Percentiles rank a stretch among this genome's conserved stretches.
phyloP scores from a whole-genome alignment of 768 basidiomycete species.

The Agaricus blazei region DNA sequence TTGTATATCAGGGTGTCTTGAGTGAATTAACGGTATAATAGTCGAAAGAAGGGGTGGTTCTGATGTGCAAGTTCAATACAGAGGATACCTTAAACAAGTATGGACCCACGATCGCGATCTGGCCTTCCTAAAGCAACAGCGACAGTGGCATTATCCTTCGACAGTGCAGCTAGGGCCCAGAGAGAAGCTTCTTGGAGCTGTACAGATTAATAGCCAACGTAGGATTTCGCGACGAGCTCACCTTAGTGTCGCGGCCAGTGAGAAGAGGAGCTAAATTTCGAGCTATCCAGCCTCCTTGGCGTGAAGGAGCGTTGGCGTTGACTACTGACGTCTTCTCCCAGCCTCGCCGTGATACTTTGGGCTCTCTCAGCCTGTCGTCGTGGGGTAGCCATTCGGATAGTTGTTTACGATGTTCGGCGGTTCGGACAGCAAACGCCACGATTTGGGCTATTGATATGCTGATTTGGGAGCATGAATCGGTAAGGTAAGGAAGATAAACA shows the following conservation, averaged over 20 bases:
- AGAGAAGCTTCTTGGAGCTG: conserved; percentile 67
- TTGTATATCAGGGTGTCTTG: conserved; percentile 56
- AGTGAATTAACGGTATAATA: conserved; percentile 51
- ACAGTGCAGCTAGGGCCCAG: conserved; percentile 58
- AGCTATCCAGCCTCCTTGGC: conserved; percentile 57
- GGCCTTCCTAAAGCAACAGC: conserved; percentile 44
- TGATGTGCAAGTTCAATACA: conserved; percentile 5
- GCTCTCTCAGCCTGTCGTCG: conserved; percentile 47
- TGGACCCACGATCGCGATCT: conserved; percentile 28
- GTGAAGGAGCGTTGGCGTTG: conserved; percentile 31
- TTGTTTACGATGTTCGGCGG: conserved; percentile 39
- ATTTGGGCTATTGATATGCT: conserved; percentile 55
- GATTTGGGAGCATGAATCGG: conserved; percentile 32
- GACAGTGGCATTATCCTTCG: conserved; percentile 54
- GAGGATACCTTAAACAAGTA: not conserved
- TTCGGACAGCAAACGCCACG: conserved; percentile 47
- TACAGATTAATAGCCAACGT: not conserved
- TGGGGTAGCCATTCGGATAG: conserved; percentile 63
- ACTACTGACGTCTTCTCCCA: conserved; percentile 62
- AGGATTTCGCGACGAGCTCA: conserved; percentile 11
- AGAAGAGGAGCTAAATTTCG: conserved; percentile 45
- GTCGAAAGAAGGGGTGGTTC: conserved; percentile 36
- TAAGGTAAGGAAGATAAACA: conserved; percentile 59
- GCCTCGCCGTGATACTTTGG: conserved; percentile 45
- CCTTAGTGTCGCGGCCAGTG: conserved; percentile 51